These are phyloP conservation scores for Bolboschoenus planiculmis DNA, from an alignment of 176 grass and related monocot species.

Conservation along the genomic window DNA sequence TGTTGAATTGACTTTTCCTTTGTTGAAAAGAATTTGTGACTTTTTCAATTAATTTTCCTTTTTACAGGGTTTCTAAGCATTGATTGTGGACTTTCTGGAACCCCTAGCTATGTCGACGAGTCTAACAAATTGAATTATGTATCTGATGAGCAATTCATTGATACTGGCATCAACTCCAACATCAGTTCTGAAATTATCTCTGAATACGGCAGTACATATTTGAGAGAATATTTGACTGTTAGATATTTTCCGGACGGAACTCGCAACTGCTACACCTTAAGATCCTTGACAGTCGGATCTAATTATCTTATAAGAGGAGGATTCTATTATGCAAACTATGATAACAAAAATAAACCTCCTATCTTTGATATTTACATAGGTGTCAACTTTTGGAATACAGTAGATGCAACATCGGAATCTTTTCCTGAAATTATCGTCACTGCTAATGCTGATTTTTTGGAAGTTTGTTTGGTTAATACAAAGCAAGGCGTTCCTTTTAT, in stretches of 20 bases:
- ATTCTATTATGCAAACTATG: conserved; percentile 46
- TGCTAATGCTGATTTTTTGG: conserved; percentile 28
- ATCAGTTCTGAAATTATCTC: too few species aligned
- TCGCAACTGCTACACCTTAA: too few species aligned
- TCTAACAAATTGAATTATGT: conserved; percentile 30
- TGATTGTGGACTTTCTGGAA: conserved; percentile 34
- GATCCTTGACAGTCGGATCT: conserved; percentile 11
- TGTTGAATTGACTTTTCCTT: not conserved
- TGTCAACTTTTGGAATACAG: conserved; percentile 27
- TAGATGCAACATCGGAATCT: not conserved
- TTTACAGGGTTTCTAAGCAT: conserved; percentile 63
- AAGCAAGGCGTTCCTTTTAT: conserved; percentile 34
- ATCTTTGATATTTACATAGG: conserved; percentile 44
- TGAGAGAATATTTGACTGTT: too few species aligned
- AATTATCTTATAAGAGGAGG: conserved; percentile 36
- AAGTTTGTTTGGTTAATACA: conserved; percentile 37
- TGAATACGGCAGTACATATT: too few species aligned
- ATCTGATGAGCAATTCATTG: conserved; percentile 36
- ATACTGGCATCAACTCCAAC: not conserved
- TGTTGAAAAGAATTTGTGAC: not conserved
- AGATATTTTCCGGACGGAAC: too few species aligned
- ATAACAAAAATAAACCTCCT: conserved; percentile 27
- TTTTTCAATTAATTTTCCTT: not conserved
- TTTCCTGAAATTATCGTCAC: conserved; percentile 30
- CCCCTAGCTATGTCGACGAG: conserved; percentile 17